Conservation (phyloP, 2,329 filamentous ascomycete genomes). For the Cryphonectria parasitica region DNA sequence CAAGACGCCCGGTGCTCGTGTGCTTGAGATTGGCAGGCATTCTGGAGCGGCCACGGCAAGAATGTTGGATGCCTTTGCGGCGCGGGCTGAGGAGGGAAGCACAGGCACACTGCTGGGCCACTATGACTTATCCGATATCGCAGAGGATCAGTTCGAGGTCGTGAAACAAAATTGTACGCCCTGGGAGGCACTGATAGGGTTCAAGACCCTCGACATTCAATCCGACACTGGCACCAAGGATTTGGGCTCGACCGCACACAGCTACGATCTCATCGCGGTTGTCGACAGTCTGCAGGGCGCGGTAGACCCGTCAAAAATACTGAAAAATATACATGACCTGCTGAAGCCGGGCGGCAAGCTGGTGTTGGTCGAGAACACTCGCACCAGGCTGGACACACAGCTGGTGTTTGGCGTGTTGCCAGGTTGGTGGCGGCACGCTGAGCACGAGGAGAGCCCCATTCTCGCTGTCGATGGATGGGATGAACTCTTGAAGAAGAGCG, state of each 20-base stretch:
- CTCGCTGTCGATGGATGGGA: neutral
- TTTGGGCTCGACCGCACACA: constrained; percentile 30
- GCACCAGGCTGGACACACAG: constrained; percentile 1
- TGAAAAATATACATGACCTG: constrained; percentile 35
- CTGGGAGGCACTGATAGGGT: constrained; percentile 35
- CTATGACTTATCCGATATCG: constrained; percentile 50
- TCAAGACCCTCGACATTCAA: constrained; percentile 37
- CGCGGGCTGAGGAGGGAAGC: neutral
- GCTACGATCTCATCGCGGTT: constrained; percentile 39
- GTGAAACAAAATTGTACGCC: constrained; percentile 37
- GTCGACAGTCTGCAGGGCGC: constrained; percentile 13
- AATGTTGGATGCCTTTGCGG: constrained; percentile 1
- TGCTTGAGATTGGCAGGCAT: constrained; percentile 18
- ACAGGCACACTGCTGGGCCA: constrained; percentile 12
- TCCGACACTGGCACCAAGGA: constrained; percentile 36
- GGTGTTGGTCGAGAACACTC: constrained; percentile 28
- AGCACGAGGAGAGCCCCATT: neutral
- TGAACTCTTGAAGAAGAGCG: neutral
- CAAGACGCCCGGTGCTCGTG: constrained; percentile 33
- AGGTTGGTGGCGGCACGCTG: constrained; percentile 42
- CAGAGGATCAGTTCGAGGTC: constrained; percentile 41
- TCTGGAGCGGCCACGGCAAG: neutral
- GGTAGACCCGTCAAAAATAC: constrained; percentile 26
- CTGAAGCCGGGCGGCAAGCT: constrained; percentile 43
- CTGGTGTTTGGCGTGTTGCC: constrained; percentile 41